Base-by-base conservation (phyloP, 1,139 yeast species). In the Kluyveromyces marxianus region DNA sequence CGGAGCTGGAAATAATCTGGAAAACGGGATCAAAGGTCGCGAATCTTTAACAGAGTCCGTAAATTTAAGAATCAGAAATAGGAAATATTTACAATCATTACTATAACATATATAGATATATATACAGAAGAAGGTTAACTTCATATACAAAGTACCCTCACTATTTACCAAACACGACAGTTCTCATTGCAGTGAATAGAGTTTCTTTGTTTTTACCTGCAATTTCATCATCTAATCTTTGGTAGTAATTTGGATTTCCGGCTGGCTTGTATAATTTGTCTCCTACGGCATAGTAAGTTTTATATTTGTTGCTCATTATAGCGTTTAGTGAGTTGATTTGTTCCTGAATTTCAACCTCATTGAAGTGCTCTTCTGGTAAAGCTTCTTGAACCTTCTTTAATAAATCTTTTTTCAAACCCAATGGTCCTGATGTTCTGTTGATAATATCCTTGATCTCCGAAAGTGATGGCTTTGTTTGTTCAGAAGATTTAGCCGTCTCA, bases 191-290 rank as follows among this genome's bases (percentile, higher is more conserved):
- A 42, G 76, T 68, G 50, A 77, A 65, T 45, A 84, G 68, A 24
- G 77, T 75, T 65, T 87, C 95, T 63, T 77, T 81, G 58, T 74
- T 74, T 55, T 82, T 81, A n/a, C 95, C 92, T 48, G 74, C 72
- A 43, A 89, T 74, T 63, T 87, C 95, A 41, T 74, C 71, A 67
- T 83, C 58, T 46, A 89, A 71, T 58, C 94, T 74, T 37, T 72
- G 74, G 60, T 89, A 89, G 60, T 89, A 89, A 42, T 74, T 68
- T 2, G 95, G 90, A 62, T 88, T 86, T 2, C 96, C 95, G 59
- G 82, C 81, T 30, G 97, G 97, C 54, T 67, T 72, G 57, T 78
- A 67, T 51, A 89, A 66, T 62, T 83, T 83, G 44, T 80, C 83
- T 49, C 81, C 82, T 35, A 81, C 72, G 52, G 74, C 69, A 61